phyloP scores from a whole-genome alignment of 164 flowering plant genomes.

The Berberis thunbergii region DNA sequence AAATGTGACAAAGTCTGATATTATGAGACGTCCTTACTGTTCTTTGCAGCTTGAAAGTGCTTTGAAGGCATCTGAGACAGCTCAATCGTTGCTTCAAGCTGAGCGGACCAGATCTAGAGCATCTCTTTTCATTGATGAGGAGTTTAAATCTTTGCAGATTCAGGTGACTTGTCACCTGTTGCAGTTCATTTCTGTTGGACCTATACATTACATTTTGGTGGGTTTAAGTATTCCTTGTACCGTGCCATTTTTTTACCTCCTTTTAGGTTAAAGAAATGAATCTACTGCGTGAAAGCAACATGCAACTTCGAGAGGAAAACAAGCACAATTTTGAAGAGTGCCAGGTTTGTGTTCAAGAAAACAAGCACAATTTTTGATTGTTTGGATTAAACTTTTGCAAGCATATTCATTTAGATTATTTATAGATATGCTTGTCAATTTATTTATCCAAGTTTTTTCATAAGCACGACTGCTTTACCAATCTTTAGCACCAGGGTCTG shows the following conservation, averaged over 20 bases:
- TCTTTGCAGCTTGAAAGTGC: slow-evolving; percentile 61
- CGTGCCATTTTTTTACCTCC: background rate
- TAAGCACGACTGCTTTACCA: too few relatives aligned
- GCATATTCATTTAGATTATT: too few relatives aligned
- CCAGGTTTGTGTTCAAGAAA: slow-evolving; percentile 42
- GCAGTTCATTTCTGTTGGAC: background rate
- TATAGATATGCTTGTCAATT: too few relatives aligned
- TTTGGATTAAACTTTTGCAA: too few relatives aligned
- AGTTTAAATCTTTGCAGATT: slow-evolving; percentile 68
- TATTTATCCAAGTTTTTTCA: too few relatives aligned
- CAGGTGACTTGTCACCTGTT: slow-evolving; percentile 38
- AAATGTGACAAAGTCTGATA: too few relatives aligned
- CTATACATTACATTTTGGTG: background rate
- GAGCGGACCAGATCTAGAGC: slow-evolving; percentile 63
- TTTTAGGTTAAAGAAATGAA: slow-evolving; percentile 69
- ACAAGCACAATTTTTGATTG: too few relatives aligned
- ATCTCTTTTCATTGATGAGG: slow-evolving; percentile 56
- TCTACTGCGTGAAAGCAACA: slow-evolving; percentile 91
- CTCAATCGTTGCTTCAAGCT: slow-evolving; percentile 49
- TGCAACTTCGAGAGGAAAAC: slow-evolving; percentile 91
- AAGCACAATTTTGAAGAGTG: slow-evolving; percentile 89
- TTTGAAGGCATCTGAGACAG: slow-evolving; percentile 60
- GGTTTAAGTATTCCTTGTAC: background rate
- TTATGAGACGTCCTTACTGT: background rate
- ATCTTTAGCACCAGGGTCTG: too few relatives aligned